Evolutionary conservation across 1,284 basidiomycete genomes (phyloP).

Genomic region (Moesziomyces globuligerus): DNA sequence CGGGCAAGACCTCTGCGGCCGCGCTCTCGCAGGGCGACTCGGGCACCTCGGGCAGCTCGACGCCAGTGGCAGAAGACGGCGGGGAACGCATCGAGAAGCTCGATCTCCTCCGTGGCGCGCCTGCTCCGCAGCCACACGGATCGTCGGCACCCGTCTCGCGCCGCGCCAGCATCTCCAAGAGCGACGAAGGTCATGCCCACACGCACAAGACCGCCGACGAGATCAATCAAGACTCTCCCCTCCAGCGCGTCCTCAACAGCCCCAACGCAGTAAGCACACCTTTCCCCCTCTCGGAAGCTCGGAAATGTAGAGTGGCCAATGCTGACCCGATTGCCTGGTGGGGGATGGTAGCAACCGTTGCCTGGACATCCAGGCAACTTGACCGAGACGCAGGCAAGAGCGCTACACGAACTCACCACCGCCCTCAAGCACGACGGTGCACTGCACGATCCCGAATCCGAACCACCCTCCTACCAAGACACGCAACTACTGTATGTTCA

Average conservation of each 20-base stretch:
- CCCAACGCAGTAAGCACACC: constrained; percentile 15
- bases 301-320: too few species aligned
- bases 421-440: constrained; percentile 35
- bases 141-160: constrained; percentile 15
- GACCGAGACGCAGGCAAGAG: constrained; percentile 41
- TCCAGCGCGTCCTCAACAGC: constrained; percentile 17
- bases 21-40: constrained; percentile 9
- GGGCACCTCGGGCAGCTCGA: constrained; percentile 8
- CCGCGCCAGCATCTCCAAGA: constrained; percentile 3
- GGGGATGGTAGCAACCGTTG: constrained; percentile 10
- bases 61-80: constrained; percentile 10
- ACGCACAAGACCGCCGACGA: constrained; percentile 5
- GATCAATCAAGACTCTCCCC: constrained; percentile 25
- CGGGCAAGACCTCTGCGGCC: constrained; percentile 17
- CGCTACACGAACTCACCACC: constrained; percentile 38
- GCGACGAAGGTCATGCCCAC: constrained; percentile 13
- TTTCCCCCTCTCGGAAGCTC: too few species aligned
- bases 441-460: constrained; percentile 21
- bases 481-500: constrained; percentile 42
- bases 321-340: too few species aligned
- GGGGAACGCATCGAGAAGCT: constrained; percentile 17
- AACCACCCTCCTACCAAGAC: constrained; percentile 41
- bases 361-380: constrained; percentile 63
- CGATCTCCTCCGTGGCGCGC: constrained; percentile 1
- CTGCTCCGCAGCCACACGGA: background rate